These are phyloP conservation scores for Fusarium setosum DNA, from an alignment of 2,329 filamentous ascomycete genomes.

Conservation along the genomic window DNA sequence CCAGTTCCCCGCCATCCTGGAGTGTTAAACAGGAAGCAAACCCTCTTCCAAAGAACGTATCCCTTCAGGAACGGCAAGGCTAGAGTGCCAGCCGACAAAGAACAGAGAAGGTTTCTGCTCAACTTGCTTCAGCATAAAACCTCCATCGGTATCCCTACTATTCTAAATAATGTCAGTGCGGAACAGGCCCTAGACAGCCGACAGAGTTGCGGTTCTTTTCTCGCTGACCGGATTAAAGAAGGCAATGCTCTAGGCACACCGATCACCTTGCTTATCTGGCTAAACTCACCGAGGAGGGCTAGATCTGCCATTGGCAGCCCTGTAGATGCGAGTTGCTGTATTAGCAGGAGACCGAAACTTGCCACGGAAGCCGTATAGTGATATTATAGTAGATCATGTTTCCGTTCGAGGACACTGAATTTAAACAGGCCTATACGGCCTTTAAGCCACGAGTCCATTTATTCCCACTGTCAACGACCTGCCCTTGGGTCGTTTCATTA, in stretches of 20 bases:
- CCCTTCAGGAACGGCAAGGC: slow-evolving; percentile 52
- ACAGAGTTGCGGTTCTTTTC: slow-evolving; percentile 50
- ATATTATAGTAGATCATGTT: slow-evolving; percentile 62
- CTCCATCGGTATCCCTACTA: slow-evolving; percentile 49
- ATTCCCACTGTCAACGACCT: slow-evolving; percentile 59
- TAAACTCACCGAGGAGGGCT: slow-evolving; percentile 59
- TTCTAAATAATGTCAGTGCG: slow-evolving; percentile 45
- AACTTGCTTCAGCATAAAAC: slow-evolving; percentile 62
- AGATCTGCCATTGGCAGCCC: slow-evolving; percentile 55
- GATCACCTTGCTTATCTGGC: not conserved
- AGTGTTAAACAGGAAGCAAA: not conserved
- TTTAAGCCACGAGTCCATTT: slow-evolving; percentile 52
- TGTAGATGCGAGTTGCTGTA: slow-evolving; percentile 67
- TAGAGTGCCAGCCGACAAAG: slow-evolving; percentile 66
- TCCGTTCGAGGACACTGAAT: slow-evolving; percentile 59
- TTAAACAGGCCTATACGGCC: slow-evolving; percentile 61
- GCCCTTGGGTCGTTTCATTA: slow-evolving; percentile 55
- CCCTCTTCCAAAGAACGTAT: not conserved
- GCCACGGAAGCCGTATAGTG: slow-evolving; percentile 60
- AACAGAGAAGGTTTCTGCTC: slow-evolving; percentile 61
- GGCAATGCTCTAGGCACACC: slow-evolving; percentile 48
- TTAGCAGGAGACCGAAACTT: slow-evolving; percentile 61
- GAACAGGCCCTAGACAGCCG: slow-evolving; percentile 54
- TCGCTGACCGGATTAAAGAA: slow-evolving; percentile 60
- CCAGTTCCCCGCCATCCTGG: too few relatives aligned